These are phyloP conservation scores for Penicillium aurantiogriseum DNA, from an alignment of 2,329 filamentous ascomycete species.

Conservation along the genomic window DNA sequence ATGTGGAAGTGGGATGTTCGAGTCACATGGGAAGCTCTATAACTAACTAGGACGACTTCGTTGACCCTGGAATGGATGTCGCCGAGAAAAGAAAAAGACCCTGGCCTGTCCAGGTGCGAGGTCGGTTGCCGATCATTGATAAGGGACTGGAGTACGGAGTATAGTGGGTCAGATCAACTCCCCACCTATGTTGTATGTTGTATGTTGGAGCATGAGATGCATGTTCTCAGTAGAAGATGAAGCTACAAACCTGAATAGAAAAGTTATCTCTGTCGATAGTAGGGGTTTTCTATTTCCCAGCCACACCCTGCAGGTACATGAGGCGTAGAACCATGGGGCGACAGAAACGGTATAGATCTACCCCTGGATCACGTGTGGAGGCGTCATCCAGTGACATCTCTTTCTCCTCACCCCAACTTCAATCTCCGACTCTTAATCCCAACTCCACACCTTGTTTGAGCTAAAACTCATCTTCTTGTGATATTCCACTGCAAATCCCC, in stretches of 20 bases:
- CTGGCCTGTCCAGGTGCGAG: neutral
- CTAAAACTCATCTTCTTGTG: neutral
- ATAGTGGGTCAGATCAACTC: constrained; percentile 11
- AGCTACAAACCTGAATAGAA: too few species aligned
- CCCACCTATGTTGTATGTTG: neutral
- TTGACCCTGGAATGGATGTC: too few species aligned
- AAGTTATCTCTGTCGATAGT: too few species aligned
- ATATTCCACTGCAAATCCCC: neutral
- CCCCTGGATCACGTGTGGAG: constrained; percentile 15
- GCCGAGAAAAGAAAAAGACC: too few species aligned
- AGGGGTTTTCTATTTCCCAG: neutral
- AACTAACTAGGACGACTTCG: too few species aligned
- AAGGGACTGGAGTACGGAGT: constrained; percentile 6
- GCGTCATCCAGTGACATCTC: constrained; percentile 26
- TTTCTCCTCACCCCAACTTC: constrained; percentile 10
- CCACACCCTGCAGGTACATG: constrained; percentile 8
- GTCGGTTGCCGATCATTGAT: constrained; percentile 8
- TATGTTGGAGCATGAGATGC: neutral
- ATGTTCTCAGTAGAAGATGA: neutral
- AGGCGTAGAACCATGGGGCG: neutral
- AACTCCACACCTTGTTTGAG: neutral
- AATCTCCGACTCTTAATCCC: neutral
- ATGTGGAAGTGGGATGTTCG: too few species aligned
- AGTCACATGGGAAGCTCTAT: too few species aligned
- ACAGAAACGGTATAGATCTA: constrained; percentile 7